These are phyloP conservation scores for Fusarium protoensiforme DNA, from an alignment of 2,329 filamentous ascomycete genomes.

Conservation along the genomic window DNA sequence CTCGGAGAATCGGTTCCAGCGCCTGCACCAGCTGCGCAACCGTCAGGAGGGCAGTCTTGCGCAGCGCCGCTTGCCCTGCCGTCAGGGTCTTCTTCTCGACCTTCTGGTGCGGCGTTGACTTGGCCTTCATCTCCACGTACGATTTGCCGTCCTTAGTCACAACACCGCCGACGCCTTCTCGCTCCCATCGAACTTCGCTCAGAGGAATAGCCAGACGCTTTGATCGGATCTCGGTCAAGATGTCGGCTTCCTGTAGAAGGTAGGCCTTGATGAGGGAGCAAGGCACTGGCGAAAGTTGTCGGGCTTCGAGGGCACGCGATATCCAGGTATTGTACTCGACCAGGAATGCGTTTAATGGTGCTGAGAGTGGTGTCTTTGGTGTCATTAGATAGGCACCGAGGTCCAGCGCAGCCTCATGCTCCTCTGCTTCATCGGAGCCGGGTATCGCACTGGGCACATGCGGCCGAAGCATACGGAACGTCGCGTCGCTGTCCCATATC, in stretches of 20 bases:
- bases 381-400: slow-evolving; percentile 87
- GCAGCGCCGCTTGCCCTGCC: slow-evolving; percentile 76
- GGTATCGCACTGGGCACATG: slow-evolving; percentile 69
- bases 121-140: slow-evolving; percentile 67
- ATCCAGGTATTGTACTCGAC: slow-evolving; percentile 88
- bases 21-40: slow-evolving; percentile 87
- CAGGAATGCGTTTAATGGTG: slow-evolving; percentile 83
- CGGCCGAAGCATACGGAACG: slow-evolving; percentile 83
- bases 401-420: slow-evolving; percentile 72
- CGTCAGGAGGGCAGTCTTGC: slow-evolving; percentile 83
- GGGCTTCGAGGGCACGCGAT: slow-evolving; percentile 76
- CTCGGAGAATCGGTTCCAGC: slow-evolving; percentile 83
- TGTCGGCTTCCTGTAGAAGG: slow-evolving; percentile 83
- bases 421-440: slow-evolving; percentile 55
- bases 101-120: slow-evolving; percentile 52
- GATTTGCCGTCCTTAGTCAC: slow-evolving; percentile 70
- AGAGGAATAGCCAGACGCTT: slow-evolving; percentile 88
- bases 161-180: slow-evolving; percentile 74
- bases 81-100: slow-evolving; percentile 66
- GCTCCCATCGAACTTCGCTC: slow-evolving; percentile 88
- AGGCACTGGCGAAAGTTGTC: slow-evolving; percentile 78
- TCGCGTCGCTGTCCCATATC: slow-evolving; percentile 89
- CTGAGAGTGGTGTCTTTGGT: slow-evolving; percentile 82
- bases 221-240: slow-evolving; percentile 74
- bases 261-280: slow-evolving; percentile 82